Evolutionary conservation across 2,329 filamentous ascomycete species (phyloP), one percentile per base, ranked within the genome.

Genomic region (Aspergillus eucalypticola): DNA sequence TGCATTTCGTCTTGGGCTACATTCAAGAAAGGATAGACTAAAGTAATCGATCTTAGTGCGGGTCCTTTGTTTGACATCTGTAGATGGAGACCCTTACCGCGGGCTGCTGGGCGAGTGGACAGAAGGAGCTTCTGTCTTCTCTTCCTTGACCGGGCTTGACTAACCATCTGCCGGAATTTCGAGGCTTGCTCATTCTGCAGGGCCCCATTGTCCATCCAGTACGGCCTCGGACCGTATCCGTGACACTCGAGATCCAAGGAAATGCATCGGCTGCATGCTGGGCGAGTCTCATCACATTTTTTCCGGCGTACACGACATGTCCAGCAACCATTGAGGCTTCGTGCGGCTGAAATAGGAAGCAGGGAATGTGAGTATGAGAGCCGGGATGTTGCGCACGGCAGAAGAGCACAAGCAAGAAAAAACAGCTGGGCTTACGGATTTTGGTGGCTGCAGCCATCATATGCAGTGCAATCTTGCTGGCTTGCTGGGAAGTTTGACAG

Each of bases 311-410:
- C 32, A 21, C 51, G 51, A 7, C 51, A 54, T 19, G 51, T 54
- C 51, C 51, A 54, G 35, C 51, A 54, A 15, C 51, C 51, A 23
- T 54, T 39, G 51, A 39, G 51, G 11, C 51, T 54, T 35, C 51
- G 51, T 21, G 41, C 41, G n/a, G 41, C 41, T 44, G 41, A 44
- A 42, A 44, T 19, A 44, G 41, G 19, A 44, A 21, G 41, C 41
- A 44, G 19, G 10, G 17, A 13, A 23, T 15, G 17, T 44, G 6
- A 23, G 41, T 21, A 17, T 44, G 41, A 2, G 41, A 15, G 19
- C 19, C 19, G 41, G 41, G 41, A 44, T 44, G 19, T 42, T 11
- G 17, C 2, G 10, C 19, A 17, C 4, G 11, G 11, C 41, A 19
- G 41, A 11, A 4, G 8, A 21, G 10, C 11, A 19, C 19, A 11